Base-by-base conservation (phyloP, 2,329 filamentous ascomycete genomes). In the Colletotrichum liriopes region DNA sequence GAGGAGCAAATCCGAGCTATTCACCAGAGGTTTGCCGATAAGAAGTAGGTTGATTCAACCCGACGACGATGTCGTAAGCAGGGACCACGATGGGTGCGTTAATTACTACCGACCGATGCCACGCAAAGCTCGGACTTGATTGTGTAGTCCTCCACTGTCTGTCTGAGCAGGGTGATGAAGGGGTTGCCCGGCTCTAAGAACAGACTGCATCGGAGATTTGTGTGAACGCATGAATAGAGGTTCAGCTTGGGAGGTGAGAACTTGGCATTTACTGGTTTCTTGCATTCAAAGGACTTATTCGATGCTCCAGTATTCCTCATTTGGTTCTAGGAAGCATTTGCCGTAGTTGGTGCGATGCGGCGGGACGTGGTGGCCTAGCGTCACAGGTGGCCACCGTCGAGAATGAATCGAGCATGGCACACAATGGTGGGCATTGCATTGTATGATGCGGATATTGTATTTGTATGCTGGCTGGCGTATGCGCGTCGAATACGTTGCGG, bases 1-100 rank as follows among this genome's bases (percentile, higher is more conserved):
- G 93, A 96, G 79, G 94, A 97, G 81, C 94, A 97, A 84, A 94
- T 97, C 74, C 88, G 92, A 18, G 86, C 86, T 4, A 89, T 90
- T 51, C 87, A 90, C 73, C 86, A 89, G 75, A 88, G 86, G 75
- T 90, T 89, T 79, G 81, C 73, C n/a, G 73, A 74, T 35, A 72
- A 71, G 63, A 72, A 69, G 45, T 72, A 51, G 45, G 60, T 23
- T 26, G 45, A 14, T 26, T 41, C n/a, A 32, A 29, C 18, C n/a
- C 14, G 12, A 41, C 16, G 20, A 52, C 37, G 35, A 39, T 26
- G 32, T 9, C n/a, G 45, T 18, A 37, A 51, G 9, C 32, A 52
- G 41, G 45, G 23, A 51, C 12, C 45, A 41, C 35, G 18, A 29
- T 26, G 7, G 18, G 4, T 7, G 5, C 14, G 3, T 63, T 16